These are phyloP conservation scores for Ophiosphaerella herpotricha DNA, from an alignment of 2,329 filamentous ascomycete species.

Conservation along the genomic window DNA sequence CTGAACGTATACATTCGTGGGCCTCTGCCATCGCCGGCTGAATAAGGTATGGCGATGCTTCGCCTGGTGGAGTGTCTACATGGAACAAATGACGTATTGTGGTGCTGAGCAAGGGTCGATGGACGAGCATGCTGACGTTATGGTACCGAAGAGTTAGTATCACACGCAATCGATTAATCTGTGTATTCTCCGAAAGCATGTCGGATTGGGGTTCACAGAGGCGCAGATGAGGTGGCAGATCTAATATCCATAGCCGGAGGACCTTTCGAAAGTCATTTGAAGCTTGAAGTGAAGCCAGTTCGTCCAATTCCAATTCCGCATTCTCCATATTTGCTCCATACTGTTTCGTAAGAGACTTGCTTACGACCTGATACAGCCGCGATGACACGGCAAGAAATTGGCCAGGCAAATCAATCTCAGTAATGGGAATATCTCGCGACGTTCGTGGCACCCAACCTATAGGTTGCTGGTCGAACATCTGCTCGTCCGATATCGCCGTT, in stretches of 20 bases:
- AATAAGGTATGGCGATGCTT: background rate
- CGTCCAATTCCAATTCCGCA: background rate
- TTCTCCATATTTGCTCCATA: background rate
- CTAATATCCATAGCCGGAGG: background rate
- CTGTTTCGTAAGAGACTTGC: background rate
- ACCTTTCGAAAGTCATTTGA: background rate
- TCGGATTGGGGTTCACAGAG: background rate
- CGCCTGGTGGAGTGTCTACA: background rate
- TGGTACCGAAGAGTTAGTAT: background rate
- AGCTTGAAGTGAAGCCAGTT: background rate
- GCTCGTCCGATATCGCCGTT: slow-evolving; percentile 1
- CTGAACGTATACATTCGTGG: background rate
- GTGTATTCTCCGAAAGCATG: background rate
- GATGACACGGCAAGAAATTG: slow-evolving; percentile 6
- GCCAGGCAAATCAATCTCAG: background rate
- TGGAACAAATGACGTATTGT: background rate
- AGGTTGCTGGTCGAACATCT: background rate
- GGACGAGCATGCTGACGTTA: background rate
- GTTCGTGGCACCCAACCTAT: background rate
- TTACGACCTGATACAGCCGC: background rate
- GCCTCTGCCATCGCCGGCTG: background rate
- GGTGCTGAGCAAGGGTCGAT: background rate
- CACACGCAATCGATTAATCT: background rate
- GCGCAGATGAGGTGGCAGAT: background rate
- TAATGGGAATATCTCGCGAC: background rate